Evolutionary conservation across 352 stramenopile genomes (phyloP), one percentile per base, ranked within the genome.

Genomic region (Blastocystis sp.): DNA sequence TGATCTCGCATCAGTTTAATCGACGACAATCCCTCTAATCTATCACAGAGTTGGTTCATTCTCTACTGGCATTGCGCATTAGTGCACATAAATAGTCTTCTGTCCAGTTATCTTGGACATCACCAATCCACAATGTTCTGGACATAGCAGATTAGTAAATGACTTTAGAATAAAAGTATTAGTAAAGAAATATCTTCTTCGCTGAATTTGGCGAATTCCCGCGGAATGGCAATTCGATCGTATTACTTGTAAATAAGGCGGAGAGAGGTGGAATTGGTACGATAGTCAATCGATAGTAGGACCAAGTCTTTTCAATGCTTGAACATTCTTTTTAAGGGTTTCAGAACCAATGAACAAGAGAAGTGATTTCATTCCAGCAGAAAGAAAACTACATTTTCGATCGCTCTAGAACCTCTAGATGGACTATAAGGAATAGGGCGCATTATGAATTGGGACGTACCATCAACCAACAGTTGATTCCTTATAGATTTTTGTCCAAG

Each of bases 31-130:
- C 73, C 73, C 50, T 85, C 73, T 85, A 68, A 8, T 11, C 24
- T 7, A 18, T 69, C 43, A 24, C n/a, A 18, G 3, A 47, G 24
- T 8, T 37, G 45, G 53, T 68, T 18, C 16, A 43, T 20, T 6
- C 7, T 16, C 2, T 65, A 85, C 73, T 85, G 26, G 73, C 73
- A 85, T 85, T 85, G 18, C 73, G 73, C 73, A 85, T 85, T 26
- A 85, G 47, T 9, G 73, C 73, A 30, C 73, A 85, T 18, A 85
- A 62, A 43, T 85, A 85, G 53, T 85, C 73, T 50, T 85, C 73
- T 53, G 73, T 85, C 73, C 73, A 85, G 45, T 85, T 85, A 34
- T 85, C 73, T 68, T 85, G 73, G 11, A 85, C 73, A 85, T 85
- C 73, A 43, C 73, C 73, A 68, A 85, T 85, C 73, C 73, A 85